Percentiles rank a stretch among this genome's conserved stretches.
phyloP scores from a whole-genome alignment of 345 rosid species.

The Rhodamnia argentea region DNA sequence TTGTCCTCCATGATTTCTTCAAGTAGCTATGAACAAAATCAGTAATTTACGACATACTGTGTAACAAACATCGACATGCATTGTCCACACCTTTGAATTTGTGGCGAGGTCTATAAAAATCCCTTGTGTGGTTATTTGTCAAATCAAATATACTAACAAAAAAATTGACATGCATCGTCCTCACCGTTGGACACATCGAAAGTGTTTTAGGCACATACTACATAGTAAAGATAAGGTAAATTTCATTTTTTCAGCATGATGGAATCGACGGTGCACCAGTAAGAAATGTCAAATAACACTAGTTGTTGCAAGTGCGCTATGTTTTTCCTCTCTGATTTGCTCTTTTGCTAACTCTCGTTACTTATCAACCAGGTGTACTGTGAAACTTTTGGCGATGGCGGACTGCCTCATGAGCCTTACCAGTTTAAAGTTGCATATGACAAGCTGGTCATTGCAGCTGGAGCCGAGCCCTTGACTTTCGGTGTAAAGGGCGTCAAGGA shows the following conservation, averaged over 20 bases:
- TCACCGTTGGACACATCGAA: too few species aligned
- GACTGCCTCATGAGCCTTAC: slow-evolving; percentile 48
- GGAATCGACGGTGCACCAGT: neutral
- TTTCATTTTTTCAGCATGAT: neutral
- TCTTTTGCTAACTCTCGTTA: neutral
- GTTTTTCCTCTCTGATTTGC: neutral
- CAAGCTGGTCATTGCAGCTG: slow-evolving; percentile 79
- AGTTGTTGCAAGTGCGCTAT: neutral
- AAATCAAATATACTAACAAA: neutral
- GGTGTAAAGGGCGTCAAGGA: slow-evolving; percentile 87
- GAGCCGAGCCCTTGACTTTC: slow-evolving; percentile 89
- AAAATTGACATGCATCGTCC: neutral
- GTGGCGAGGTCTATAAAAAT: neutral
- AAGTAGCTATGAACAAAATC: neutral
- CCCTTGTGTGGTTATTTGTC: rapidly evolving
- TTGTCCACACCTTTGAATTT: neutral
- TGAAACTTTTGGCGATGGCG: slow-evolving; percentile 49
- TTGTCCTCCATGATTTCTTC: neutral
- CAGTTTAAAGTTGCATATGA: slow-evolving; percentile 81
- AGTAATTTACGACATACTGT: rapidly evolving
- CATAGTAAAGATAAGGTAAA: neutral
- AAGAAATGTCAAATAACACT: neutral
- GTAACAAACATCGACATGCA: neutral
- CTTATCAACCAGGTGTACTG: slow-evolving; percentile 50
- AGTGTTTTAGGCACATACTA: neutral